Evolutionary conservation across 352 stramenopile species (phyloP).

Genomic region (Ophiocytium majus): DNA sequence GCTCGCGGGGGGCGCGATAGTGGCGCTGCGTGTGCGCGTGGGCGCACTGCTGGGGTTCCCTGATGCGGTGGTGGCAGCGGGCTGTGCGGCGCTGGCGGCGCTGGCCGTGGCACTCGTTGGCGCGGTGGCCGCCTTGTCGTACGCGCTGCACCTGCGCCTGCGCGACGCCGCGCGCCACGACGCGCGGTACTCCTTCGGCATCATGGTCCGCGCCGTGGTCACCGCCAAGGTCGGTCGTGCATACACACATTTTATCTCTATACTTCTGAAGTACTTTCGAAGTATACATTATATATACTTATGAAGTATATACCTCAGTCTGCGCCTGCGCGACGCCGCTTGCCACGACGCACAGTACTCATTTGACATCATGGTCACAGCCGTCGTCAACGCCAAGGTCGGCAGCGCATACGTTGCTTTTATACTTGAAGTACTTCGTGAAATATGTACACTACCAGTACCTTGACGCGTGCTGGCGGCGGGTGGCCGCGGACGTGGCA

Average conservation of each 20-base stretch:
- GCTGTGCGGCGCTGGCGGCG: slow-evolving; percentile 32
- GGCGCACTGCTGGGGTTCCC: slow-evolving; percentile 30
- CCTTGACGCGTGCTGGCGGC: too few relatives aligned
- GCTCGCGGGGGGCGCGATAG: not conserved
- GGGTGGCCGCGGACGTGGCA: too few relatives aligned
- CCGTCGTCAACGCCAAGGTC: not conserved
- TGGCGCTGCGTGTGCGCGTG: slow-evolving; percentile 7
- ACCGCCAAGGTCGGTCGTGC: not conserved
- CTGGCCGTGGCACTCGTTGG: slow-evolving; percentile 27
- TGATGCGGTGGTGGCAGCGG: slow-evolving; percentile 34
- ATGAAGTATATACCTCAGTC: too few relatives aligned
- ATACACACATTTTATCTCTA: too few relatives aligned
- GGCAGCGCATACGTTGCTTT: too few relatives aligned
- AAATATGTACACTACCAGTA: too few relatives aligned
- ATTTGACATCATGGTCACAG: slow-evolving; percentile 51
- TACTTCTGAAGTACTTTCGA: too few relatives aligned
- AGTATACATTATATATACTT: too few relatives aligned
- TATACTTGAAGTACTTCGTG: too few relatives aligned
- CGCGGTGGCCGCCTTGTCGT: slow-evolving; percentile 34
- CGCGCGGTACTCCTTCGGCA: slow-evolving; percentile 52
- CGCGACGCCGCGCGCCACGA: slow-evolving; percentile 38
- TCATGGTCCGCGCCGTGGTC: slow-evolving; percentile 38
- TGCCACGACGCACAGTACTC: slow-evolving; percentile 51
- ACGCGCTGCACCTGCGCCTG: slow-evolving; percentile 37
- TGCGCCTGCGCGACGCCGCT: too few relatives aligned